A percentile compares a stretch with the other conserved stretches of the same genome.
phyloP scores from a whole-genome alignment of 495 filamentous ascomycete genomes.

The Penicillium coffeae region DNA sequence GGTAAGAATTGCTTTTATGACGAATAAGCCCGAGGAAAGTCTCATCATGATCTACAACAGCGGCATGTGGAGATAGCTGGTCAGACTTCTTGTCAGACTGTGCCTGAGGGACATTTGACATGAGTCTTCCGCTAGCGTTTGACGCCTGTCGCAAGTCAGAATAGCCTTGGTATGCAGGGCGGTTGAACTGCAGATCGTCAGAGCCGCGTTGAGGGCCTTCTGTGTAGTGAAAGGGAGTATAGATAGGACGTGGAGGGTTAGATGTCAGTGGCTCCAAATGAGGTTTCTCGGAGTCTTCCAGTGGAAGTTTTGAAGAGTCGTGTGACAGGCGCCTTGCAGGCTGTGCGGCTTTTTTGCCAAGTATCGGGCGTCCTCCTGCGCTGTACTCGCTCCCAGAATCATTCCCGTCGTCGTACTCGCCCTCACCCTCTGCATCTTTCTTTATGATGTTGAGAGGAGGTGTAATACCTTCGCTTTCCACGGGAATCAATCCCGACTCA shows the following conservation, averaged over 20 bases:
- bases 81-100: slow-evolving; percentile 12
- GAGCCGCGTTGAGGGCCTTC: slow-evolving; percentile 47
- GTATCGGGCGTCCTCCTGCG: slow-evolving; percentile 47
- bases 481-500: slow-evolving; percentile 37
- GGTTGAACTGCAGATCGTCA: slow-evolving; percentile 35
- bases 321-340: slow-evolving; percentile 11
- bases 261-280: slow-evolving; percentile 30
- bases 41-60: slow-evolving; percentile 32
- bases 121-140: slow-evolving; percentile 40
- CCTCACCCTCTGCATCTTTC: slow-evolving; percentile 16
- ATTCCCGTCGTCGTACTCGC: slow-evolving; percentile 27
- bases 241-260: slow-evolving; percentile 44
- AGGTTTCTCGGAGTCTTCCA: slow-evolving; percentile 13
- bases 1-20: slow-evolving; percentile 42
- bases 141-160: slow-evolving; percentile 43
- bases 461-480: slow-evolving; percentile 24
- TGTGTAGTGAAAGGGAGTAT: slow-evolving; percentile 44
- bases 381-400: slow-evolving; percentile 37
- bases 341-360: slow-evolving; percentile 16
- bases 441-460: slow-evolving; percentile 4
- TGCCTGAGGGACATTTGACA: slow-evolving; percentile 31
- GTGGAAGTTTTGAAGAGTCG: slow-evolving; percentile 9
- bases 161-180: slow-evolving; percentile 45
- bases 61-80: slow-evolving; percentile 9
- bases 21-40: slow-evolving; percentile 46